phyloP scores from a whole-genome alignment of 2,329 filamentous ascomycete species.

The Exophiala sideris region DNA sequence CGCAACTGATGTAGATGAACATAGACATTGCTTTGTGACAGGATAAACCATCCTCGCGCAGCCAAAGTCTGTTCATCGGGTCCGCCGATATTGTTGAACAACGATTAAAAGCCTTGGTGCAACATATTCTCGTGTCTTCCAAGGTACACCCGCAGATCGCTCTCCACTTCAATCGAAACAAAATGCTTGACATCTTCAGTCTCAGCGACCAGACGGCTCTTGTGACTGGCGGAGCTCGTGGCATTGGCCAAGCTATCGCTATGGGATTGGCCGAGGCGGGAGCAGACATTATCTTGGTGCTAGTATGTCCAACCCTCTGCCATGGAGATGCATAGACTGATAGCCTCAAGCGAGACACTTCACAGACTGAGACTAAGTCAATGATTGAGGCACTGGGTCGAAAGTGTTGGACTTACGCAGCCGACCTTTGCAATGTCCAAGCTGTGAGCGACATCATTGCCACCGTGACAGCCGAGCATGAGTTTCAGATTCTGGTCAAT shows the following conservation, averaged over 20 bases:
- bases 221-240: conserved; percentile 45
- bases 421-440: conserved; percentile 11
- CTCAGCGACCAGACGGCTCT: conserved; percentile 39
- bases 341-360: neutral
- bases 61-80: no score
- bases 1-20: no score
- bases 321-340: neutral
- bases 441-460: conserved; percentile 5
- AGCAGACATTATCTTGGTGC: conserved; percentile 43
- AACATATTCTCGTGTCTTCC: no score
- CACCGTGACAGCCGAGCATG: neutral
- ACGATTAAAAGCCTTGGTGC: no score
- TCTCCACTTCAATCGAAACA: no score
- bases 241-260: conserved; percentile 46
- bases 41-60: no score
- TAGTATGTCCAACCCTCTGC: conserved; percentile 29
- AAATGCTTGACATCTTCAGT: conserved; percentile 12
- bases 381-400: conserved; percentile 13
- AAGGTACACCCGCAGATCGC: no score
- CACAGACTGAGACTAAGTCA: conserved; percentile 5
- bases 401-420: conserved; percentile 13
- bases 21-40: no score
- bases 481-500: conserved; percentile 4
- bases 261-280: conserved; percentile 44
- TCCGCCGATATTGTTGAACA: no score